Evolutionary conservation across 345 rosid genomes (phyloP), one percentile per base, ranked within the genome.

Genomic region (Boechera stricta): DNA sequence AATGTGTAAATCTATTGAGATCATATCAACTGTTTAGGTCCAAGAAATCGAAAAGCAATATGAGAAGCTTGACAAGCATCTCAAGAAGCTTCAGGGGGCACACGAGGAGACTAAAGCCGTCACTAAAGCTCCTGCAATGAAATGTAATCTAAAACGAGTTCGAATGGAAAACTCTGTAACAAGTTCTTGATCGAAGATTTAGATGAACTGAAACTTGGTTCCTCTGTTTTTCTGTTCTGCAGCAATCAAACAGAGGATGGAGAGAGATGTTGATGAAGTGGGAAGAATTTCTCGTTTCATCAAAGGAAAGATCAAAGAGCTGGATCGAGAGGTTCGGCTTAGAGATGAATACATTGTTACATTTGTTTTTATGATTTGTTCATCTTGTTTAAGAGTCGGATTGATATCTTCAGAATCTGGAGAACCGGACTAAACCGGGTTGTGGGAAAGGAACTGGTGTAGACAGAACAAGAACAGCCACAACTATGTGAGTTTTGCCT

Each of bases 221-320:
- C 10, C 28, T 54, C 10, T 65, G 6, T 48, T 45, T 18, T 69
- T 36, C 7, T 62, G 44, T 32, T 77, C 8, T 79, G 67, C 75
- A 94, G 98, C 89, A 69, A 94, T 94, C 89, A 94, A 89, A 81
- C 88, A 91, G 79, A 81, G 89, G 59, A 94, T 94, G 98, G 97
- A 90, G 79, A 89, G 83, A 85, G 97, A 94, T 84, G 95, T 94
- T 66, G 98, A 91, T 72, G 97, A 94, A 84, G 98, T 92, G 76
- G 90, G 91, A 63, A 85, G 84, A 85, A 81, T 90, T 79, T 84
- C 93, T 77, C 95, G 90, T 69, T 79, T 81, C 66, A 59, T 87
- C 33, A 92, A 94, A 82, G 81, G 89, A 49, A 94, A 92, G 73
- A 89, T 94, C 47, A 97, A 94, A 79, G 97, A 92, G 77, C 77